Evolutionary conservation across 129 eudicot species (phyloP), one percentile per base, ranked within the genome.

Genomic region (Pseudognaphalium luteoalbum): DNA sequence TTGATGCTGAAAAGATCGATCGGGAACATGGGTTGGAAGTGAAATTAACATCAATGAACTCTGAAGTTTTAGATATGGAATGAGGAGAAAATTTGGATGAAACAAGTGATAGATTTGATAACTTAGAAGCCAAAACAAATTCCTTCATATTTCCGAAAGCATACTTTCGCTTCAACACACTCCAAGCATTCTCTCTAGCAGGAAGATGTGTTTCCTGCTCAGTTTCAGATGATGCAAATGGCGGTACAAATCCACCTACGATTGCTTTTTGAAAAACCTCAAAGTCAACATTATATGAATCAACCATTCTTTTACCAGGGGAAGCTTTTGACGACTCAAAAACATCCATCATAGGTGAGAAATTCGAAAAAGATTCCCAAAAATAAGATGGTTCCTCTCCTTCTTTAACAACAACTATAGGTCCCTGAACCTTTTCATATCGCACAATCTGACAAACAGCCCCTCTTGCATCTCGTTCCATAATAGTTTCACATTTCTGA

Each of bases 381-480:
- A 92, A 92, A 58, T 80, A 83, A 0, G 86, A 37, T 5, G 92
- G 86, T 79, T 92, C 97, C 52, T 92, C 97, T 58, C 97, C 96
- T 77, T 92, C 97, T 63, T 80, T 84, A 56, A 92, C 82, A 16
- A 84, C 84, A 78, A 81, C 62, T 14, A 89, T 72, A 4, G 92
- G 91, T 16, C 87, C 90, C 75, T 89, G 89, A 74, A 83, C 86
- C 44, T 78, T 89, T 64, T 92, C 97, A 78, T 92, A 92, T 56
- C 96, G 82, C 71, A 87, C 84, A 51, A 92, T 84, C 82, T 92
- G 97, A 71, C 88, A 85, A 78, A 86, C 96, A 10, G 97, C 88
- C 17, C 96, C 90, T 77, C 92, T 80, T 64, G 97, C 96, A 76
- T 89, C 96, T 66, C 87, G 84, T 77, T 90, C 96, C 96, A 92